Evolutionary conservation across 2,329 filamentous ascomycete species (phyloP), one percentile per base, ranked within the genome.

Genomic region (Neoarthrinium moseri): DNA sequence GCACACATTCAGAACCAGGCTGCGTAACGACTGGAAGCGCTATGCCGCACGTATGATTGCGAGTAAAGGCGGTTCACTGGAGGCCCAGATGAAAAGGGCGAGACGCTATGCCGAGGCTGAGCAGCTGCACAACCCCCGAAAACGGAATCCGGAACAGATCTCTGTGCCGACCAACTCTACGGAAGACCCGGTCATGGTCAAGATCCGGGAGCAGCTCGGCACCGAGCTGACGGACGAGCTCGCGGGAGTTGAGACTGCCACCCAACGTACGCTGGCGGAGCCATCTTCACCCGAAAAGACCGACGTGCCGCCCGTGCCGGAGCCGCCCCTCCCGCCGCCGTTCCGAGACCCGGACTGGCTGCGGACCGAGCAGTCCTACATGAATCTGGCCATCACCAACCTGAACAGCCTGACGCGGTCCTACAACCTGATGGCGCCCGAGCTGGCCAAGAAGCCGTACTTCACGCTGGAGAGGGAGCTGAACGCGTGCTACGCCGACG

Each of bases 401-500:
- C 80, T 97, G 46, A 97, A 97, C 66, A 67, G 70, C 23, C 75
- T 95, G 39, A 86, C 90, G 6, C 81, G 94, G 21, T 88, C 88
- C 12, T 99, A 99, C 72, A 97, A 97, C 58, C 80, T 97, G 3
- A 92, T 95, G 83, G 92, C 94, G 0, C 94, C 94, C 0, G 86
- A 90, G 45, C 76, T 96, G 2, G 91, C 92, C 3, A 95, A 94
- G 68, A 96, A 96, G 65, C 89, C 92, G 0, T 97, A 97, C 65
- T 91, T 90, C 60, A 84, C 77, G 2, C 80, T 97, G 6, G 81
- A 91, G 35, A 82, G 92, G 39, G 94, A 99, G 67, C 75, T 97
- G 13, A 77, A 76, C 23, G 75, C 80, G 3, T 96, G 91, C 63
- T 97, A 84, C 60, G 87, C 90, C 1, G 91, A 96, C 49, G 85